Evolutionary conservation across 2,329 filamentous ascomycete genomes (phyloP), one percentile per base, ranked within the genome.

Genomic region (Gnomoniopsis sp.): DNA sequence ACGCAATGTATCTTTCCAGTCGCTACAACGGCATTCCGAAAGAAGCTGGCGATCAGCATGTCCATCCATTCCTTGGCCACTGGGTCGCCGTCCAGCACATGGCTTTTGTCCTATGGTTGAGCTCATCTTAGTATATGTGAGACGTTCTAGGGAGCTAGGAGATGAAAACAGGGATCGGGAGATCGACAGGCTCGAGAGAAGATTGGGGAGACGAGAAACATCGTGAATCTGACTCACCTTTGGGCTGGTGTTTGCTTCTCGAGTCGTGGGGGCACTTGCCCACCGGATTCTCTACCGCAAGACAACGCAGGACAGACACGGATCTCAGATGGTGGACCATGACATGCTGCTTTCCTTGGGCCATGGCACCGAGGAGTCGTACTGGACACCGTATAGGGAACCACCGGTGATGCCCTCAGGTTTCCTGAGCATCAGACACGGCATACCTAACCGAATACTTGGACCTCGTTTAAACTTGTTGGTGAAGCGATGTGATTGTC

Each of bases 331-430:
- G 53, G 60, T 62, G 53, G 34, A 56, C 41, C 60, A 44, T 62
- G 60, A 62, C 49, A 53, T 49, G 46, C 38, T 46, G 49, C 26
- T 59, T 49, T 62, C 49, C 60, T 62, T 62, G 60, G 60, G 53
- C 49, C 36, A 22, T 12, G 17, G 17, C 57, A 57, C 57, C 60
- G 60, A 62, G 53, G 8, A 51, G 60, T 62, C 21, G 50, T 49
- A 62, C 60, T 59, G 49, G 30, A 26, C 34, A 48, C 36, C 17
- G 46, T 21, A 44, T 30, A 44, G 34, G 49, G 53, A 43, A 48
- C 52, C 49, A 53, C 60, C 44, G 53, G 57, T 49, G 51, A 49
- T 49, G 52, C 49, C 53, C 46, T 56, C 57, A 56, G 36, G 56
- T 53, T 56, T 21, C 48, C 30, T 23, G 55, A 53, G 30, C 21